Evolutionary conservation across 768 basidiomycete genomes (phyloP).

Genomic region (Amanita rimosa): DNA sequence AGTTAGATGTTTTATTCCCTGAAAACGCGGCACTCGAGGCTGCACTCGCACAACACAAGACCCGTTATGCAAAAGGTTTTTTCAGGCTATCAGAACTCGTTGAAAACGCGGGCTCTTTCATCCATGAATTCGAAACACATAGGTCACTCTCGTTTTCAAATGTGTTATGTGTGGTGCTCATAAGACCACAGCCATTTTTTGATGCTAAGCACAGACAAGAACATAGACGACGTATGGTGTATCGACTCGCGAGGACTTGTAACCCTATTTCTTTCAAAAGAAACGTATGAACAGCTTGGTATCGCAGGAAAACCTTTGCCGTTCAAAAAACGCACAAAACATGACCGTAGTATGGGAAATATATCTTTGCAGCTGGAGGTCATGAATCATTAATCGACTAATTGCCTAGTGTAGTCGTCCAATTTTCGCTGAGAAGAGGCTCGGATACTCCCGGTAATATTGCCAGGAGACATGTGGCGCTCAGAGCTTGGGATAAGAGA

Average conservation of each 20-base stretch:
- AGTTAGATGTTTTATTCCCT: conserved; percentile 60
- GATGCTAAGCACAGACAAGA: conserved; percentile 21
- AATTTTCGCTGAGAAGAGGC: conserved; percentile 29
- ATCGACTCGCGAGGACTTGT: conserved; percentile 52
- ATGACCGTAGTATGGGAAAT: conserved; percentile 33
- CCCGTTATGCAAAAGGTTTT: not conserved
- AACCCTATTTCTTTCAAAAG: conserved; percentile 42
- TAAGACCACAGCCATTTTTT: conserved; percentile 21
- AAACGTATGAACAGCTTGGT: conserved; percentile 51
- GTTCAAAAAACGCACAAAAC: conserved; percentile 38
- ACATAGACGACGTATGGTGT: conserved; percentile 54
- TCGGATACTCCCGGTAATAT: conserved; percentile 24
- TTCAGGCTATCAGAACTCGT: conserved; percentile 6
- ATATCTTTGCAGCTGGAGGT: not conserved
- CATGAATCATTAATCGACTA: not conserved
- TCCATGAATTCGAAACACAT: conserved; percentile 12
- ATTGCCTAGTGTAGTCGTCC: conserved; percentile 29
- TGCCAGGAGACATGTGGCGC: conserved; percentile 25
- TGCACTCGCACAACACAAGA: conserved; percentile 17
- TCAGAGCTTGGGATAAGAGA: conserved; percentile 39
- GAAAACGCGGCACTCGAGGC: conserved; percentile 26
- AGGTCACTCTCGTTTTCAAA: conserved; percentile 15
- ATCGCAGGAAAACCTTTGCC: conserved; percentile 44
- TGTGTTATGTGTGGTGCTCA: not conserved
- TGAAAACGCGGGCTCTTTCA: conserved; percentile 22